phyloP scores from a whole-genome alignment of 2,329 filamentous ascomycete genomes.

The Ascochyta fabae region DNA sequence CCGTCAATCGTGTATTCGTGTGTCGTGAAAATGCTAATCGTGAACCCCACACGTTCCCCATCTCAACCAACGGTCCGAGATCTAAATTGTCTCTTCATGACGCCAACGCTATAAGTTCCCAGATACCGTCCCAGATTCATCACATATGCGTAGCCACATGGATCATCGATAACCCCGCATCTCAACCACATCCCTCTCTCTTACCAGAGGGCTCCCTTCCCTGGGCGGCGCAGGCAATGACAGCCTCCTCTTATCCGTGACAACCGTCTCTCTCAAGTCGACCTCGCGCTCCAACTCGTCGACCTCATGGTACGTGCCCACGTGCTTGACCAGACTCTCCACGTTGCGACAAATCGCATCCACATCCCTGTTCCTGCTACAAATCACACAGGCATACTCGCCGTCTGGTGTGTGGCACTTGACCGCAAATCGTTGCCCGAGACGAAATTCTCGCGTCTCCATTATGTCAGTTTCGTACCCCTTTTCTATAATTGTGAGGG shows the following conservation, averaged over 20 bases:
- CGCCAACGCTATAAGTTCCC: not conserved
- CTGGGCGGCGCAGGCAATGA: conserved; percentile 29
- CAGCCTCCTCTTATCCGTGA: conserved; percentile 28
- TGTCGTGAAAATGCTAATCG: not conserved
- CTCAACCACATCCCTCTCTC: conserved; percentile 24
- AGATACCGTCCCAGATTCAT: not conserved
- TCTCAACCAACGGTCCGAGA: not conserved
- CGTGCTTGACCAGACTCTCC: conserved; percentile 46
- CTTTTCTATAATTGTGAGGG: conserved; percentile 31
- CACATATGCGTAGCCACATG: not conserved
- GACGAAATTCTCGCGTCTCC: conserved; percentile 45
- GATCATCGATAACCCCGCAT: conserved; percentile 24
- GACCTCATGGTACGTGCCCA: conserved; percentile 43
- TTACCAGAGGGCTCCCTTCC: conserved; percentile 20
- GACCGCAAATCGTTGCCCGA: conserved; percentile 47
- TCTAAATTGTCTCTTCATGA: not conserved
- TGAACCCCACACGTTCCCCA: not conserved
- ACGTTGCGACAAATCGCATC: conserved; percentile 46
- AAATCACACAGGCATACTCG: conserved; percentile 48
- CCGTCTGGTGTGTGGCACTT: conserved; percentile 48
- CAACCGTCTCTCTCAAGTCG: conserved; percentile 39
- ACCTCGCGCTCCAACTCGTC: conserved; percentile 41
- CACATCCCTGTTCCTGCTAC: conserved; percentile 39
- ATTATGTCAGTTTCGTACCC: conserved; percentile 42
- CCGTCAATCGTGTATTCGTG: conserved; percentile 1